Evolutionary conservation across 2,329 filamentous ascomycete genomes (phyloP), one percentile per base, ranked within the genome.

Genomic region (Penicillium sp.): DNA sequence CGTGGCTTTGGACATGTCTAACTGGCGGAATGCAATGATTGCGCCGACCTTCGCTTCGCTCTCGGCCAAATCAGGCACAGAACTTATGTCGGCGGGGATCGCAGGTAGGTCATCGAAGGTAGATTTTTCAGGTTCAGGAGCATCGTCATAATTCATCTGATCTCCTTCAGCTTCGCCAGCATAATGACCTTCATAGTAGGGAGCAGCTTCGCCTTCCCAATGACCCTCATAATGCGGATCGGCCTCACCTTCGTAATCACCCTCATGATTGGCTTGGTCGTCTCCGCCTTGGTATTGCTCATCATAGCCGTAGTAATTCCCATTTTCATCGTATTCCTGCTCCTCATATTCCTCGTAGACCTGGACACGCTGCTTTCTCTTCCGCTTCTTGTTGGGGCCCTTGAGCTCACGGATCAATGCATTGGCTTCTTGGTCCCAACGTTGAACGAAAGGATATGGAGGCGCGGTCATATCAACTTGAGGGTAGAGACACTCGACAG

Each of bases 381-480:
- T 78, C 25, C 71, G 66, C 61, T 72, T 76, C 59, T 71, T 75
- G 35, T 66, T 65, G 55, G 62, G 69, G 23, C 69, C 74, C 62
- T 73, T 76, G 58, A 64, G 71, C 61, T 72, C 71, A 56, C 68
- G 74, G 62, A 79, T 80, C 67, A 63, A 69, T 50, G 68, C 63
- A 53, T 84, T 82, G 67, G 93, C 89, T 60, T 91, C 88, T 4
- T 85, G 83, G 73, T 96, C 91, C 93, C 93, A 97, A 47, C 90
- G 84, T 73, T 97, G 92, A 17, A 89, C 81, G 72, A 97, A 97
- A 0, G 93, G 93, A 69, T 95, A 97, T 0, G 93, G 90, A 0
- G 93, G 93, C 35, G 90, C 83, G 53, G 84, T 89, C 46, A 96
- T 79, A 33, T 83, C 77, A 40, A 91, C 77, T 6, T 81, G 83